Evolutionary conservation across 202 grass and related monocot genomes (phyloP).

Genomic region (Thinopyrum obtusiflorum): DNA sequence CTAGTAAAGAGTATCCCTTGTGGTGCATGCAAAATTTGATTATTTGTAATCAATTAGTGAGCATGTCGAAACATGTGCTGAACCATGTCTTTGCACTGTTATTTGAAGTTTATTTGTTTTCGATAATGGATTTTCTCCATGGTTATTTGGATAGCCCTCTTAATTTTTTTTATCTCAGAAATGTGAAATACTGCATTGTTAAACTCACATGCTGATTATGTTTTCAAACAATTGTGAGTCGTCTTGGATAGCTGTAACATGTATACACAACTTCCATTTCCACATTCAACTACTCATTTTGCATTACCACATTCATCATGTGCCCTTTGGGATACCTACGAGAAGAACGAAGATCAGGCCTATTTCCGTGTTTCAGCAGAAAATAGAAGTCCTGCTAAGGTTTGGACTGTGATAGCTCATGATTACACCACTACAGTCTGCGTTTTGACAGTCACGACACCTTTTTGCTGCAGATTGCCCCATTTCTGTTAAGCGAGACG

Average conservation of each 20-base stretch:
- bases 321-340: not conserved
- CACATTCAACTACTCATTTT: not conserved
- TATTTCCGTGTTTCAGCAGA: constrained; percentile 5
- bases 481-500: constrained; percentile 18
- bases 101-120: not conserved
- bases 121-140: not conserved
- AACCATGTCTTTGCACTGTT: not conserved
- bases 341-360: not conserved
- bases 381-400: not conserved
- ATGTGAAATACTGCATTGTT: not conserved
- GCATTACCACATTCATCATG: not conserved
- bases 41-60: not conserved
- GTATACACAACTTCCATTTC: not conserved
- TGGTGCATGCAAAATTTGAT: not conserved
- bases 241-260: constrained; percentile 4
- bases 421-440: constrained; percentile 3
- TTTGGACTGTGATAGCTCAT: constrained; percentile 18
- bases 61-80: not conserved
- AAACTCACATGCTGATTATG: not conserved
- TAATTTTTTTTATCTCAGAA: not conserved
- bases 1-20: not conserved
- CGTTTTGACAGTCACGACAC: not conserved
- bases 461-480: constrained; percentile 1
- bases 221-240: not conserved
- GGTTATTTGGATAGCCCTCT: not conserved